Percentiles rank a stretch among this genome's conserved stretches.
Conservation (phyloP, 106 monocot genomes). For the Vanilla planifolia region DNA sequence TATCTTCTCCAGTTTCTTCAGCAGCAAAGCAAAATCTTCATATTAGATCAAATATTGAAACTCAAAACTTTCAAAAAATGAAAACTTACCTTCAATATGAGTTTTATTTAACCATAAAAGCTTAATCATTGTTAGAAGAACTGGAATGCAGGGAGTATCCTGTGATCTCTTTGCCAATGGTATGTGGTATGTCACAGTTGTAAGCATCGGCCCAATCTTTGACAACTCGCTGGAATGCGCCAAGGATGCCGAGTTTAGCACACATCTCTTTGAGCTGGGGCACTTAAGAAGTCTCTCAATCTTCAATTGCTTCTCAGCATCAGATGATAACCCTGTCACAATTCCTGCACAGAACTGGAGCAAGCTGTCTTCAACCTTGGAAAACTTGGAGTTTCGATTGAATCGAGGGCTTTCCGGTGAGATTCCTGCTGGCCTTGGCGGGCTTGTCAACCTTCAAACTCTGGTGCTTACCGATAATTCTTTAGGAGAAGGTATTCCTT, state of each 20-base stretch:
- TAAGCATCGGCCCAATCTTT: slow-evolving; percentile 36
- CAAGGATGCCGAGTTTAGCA: slow-evolving; percentile 21
- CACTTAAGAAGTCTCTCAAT: slow-evolving; percentile 36
- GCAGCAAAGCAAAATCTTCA: no score
- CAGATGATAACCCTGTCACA: neutral
- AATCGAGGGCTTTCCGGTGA: slow-evolving; percentile 34
- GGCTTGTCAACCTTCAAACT: slow-evolving; percentile 28
- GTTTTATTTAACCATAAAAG: no score
- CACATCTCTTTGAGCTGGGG: slow-evolving; percentile 28
- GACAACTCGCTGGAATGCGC: slow-evolving; percentile 50
- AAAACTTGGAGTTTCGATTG: slow-evolving; percentile 46
- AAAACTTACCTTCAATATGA: no score
- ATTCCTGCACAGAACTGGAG: slow-evolving; percentile 25
- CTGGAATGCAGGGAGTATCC: slow-evolving; percentile 34
- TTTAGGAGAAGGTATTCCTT: slow-evolving; percentile 30
- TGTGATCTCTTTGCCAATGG: slow-evolving; percentile 36
- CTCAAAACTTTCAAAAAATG: no score
- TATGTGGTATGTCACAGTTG: slow-evolving; percentile 35
- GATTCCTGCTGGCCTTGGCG: slow-evolving; percentile 22
- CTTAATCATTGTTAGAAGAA: no score
- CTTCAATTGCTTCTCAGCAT: slow-evolving; percentile 37
- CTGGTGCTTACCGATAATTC: slow-evolving; percentile 41
- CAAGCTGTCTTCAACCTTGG: slow-evolving; percentile 27
- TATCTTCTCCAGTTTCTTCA: neutral
- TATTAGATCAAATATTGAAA: no score